Conservation (phyloP, 805 yeast species). For the Brettanomyces anomalus region DNA sequence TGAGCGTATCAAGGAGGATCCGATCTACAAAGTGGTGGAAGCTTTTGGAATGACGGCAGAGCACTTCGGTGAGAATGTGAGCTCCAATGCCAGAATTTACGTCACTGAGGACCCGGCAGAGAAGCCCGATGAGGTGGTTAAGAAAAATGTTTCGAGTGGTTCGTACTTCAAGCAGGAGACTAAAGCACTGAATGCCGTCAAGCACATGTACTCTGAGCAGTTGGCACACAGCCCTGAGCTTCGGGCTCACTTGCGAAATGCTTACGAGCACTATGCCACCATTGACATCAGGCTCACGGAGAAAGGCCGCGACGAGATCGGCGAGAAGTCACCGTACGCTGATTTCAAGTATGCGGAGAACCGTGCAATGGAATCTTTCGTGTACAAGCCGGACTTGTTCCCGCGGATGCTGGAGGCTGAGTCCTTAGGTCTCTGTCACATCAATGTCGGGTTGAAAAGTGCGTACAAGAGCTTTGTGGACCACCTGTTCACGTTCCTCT, state of each 20-base stretch:
- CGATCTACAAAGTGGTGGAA: conserved; percentile 54
- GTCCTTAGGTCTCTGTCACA: conserved; percentile 56
- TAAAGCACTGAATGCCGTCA: conserved; percentile 50
- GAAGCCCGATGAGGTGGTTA: conserved; percentile 48
- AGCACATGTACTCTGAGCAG: conserved; percentile 70
- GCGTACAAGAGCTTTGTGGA: conserved; percentile 34
- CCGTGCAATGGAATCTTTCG: conserved; percentile 68
- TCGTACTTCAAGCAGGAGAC: conserved; percentile 50
- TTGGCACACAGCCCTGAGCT: conserved; percentile 73
- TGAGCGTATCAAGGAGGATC: conserved; percentile 60
- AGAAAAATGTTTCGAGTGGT: conserved; percentile 23
- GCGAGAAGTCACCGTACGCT: conserved; percentile 69
- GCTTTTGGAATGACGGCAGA: conserved; percentile 73
- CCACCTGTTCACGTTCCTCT: conserved; percentile 45
- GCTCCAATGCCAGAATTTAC: conserved; percentile 56
- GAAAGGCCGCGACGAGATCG: conserved; percentile 72
- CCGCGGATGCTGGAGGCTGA: conserved; percentile 92
- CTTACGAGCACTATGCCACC: conserved; percentile 53
- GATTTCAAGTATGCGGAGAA: conserved; percentile 88
- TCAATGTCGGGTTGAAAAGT: conserved; percentile 49
- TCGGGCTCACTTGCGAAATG: conserved; percentile 58
- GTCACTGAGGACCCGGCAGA: conserved; percentile 59
- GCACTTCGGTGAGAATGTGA: conserved; percentile 75
- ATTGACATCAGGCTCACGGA: conserved; percentile 75
- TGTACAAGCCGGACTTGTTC: conserved; percentile 68